Evolutionary conservation across 2,329 filamentous ascomycete genomes (phyloP), one percentile per base, ranked within the genome.

Genomic region (Ophiostoma angusticollis): DNA sequence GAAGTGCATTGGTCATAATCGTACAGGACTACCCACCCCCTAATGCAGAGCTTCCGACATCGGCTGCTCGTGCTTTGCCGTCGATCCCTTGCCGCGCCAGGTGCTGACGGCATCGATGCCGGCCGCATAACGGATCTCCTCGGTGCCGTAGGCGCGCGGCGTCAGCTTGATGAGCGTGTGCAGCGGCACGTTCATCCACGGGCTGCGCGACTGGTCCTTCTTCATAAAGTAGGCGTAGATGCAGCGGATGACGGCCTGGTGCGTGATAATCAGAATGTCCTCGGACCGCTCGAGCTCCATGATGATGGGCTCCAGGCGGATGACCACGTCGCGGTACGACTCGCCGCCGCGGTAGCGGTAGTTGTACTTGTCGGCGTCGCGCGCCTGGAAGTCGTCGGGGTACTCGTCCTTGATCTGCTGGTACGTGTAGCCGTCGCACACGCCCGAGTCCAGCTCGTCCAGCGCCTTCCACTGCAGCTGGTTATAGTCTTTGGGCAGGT

Each of bases 211-310:
- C 60, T 96, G 91, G 39, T 85, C 80, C 53, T 91, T 85, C 54
- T 96, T 93, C 82, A 95, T 94, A 59, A 96, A 98, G 61, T 98
- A 98, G 22, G 91, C 85, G 56, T 96, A 98, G 52, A 98, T 94
- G 66, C 91, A 98, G 43, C 91, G 78, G 46, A 98, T 68, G 24
- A 98, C 89, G 12, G 91, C 91, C 63, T 98, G 91, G 58, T 98
- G 91, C 4, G 91, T 96, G 45, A 98, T 86, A 50, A 98, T 96
- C 44, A 98, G 76, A 49, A 98, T 93, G 55, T 98, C 93, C 60
- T 96, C 91, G 50, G 80, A 85, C 46, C 91, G 77, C 61, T 98
- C 91, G 37, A 98, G 70, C 58, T 98, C 91, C 91, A 98, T 98
- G 63, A 98, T 98, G 61, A 98, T 98, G 45, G 91, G 91, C 56